Base-by-base conservation (phyloP, 116 monocot species). In the Phalaenopsis hybrid region DNA sequence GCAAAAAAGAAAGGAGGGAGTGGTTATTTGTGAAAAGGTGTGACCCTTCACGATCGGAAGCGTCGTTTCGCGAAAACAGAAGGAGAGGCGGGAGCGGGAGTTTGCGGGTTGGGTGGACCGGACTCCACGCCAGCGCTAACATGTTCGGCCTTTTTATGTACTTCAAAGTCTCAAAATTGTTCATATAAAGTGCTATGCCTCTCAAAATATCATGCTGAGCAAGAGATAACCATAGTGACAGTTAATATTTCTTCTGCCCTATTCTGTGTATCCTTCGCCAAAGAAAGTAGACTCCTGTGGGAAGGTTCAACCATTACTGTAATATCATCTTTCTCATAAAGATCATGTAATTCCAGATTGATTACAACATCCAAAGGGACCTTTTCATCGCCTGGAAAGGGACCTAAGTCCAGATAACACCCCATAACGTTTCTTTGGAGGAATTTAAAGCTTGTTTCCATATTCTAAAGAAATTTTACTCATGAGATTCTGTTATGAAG, bases 201-300 rank as follows among this genome's bases (percentile, higher is more conserved):
- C 90, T 79, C 77, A 90, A 78, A 13, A 88, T 84, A 84, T 90
- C 90, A 82, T 90, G 90, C 44, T 90, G 90, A 7, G 90, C 86
- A 34, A 90, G 82, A 13, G 82, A 90, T 20, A 86, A 58, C 81
- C 88, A 78, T 80, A 84, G 44, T 88, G 88, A 75, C 81, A 82
- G 83, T 84, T 90, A 51, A 86, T 18, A 88, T 72, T 45, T 88
- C 90, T 74, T 88, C 90, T n/a, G 86, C 88, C 58, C 84, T 88
- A 68, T 84, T 86, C 90, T 88, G 84, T 52, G 86, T 83, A 84
- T 90, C 90, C 78, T 90, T 86, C 75, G 88, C 88, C 21, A 90
- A 76, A 58, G 83, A 86, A 44, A 90, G 84, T 21, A 90, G 87
- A 77, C 84, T 85, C 70, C 82, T 90, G 61, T 90, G 82, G 21